Evolutionary conservation across 164 flowering plant species (phyloP).

Genomic region (Nymphaea colorata): DNA sequence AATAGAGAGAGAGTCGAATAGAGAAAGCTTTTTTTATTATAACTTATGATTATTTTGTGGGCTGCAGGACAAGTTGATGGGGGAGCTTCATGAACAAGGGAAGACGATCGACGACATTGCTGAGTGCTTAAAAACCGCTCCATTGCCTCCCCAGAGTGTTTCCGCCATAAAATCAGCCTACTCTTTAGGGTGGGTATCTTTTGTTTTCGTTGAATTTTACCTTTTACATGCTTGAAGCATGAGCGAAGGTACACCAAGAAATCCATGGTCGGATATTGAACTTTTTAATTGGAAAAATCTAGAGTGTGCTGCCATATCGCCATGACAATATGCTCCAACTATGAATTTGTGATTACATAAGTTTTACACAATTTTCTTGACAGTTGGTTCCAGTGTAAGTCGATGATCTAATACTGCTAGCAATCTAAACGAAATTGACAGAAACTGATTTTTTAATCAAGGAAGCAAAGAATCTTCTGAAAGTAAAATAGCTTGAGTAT

Average conservation of each 20-base stretch:
- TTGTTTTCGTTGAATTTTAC: neutral
- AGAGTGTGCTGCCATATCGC: neutral
- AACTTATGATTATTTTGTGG: neutral
- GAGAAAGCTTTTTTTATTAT: neutral
- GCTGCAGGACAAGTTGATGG: conserved; percentile 29
- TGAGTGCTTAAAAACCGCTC: conserved; percentile 34
- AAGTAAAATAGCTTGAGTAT: too few species aligned
- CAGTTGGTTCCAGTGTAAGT: too few species aligned
- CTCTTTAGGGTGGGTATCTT: conserved; percentile 41
- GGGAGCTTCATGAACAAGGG: conserved; percentile 17
- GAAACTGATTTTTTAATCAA: too few species aligned
- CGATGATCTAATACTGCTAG: too few species aligned
- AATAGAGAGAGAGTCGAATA: neutral
- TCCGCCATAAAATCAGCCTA: conserved; percentile 49
- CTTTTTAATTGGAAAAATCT: neutral
- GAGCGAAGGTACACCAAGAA: too few species aligned
- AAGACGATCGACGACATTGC: conserved; percentile 42
- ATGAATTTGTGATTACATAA: too few species aligned
- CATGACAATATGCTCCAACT: too few species aligned
- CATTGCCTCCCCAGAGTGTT: conserved; percentile 35
- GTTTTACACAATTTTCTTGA: too few species aligned
- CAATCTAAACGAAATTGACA: too few species aligned
- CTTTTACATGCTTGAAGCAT: too few species aligned
- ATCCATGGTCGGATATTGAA: neutral
- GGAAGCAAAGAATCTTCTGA: too few species aligned